These are phyloP conservation scores for Groenewaldozyma auringiensis DNA, from an alignment of 1,139 yeast genomes.

Conservation along the genomic window DNA sequence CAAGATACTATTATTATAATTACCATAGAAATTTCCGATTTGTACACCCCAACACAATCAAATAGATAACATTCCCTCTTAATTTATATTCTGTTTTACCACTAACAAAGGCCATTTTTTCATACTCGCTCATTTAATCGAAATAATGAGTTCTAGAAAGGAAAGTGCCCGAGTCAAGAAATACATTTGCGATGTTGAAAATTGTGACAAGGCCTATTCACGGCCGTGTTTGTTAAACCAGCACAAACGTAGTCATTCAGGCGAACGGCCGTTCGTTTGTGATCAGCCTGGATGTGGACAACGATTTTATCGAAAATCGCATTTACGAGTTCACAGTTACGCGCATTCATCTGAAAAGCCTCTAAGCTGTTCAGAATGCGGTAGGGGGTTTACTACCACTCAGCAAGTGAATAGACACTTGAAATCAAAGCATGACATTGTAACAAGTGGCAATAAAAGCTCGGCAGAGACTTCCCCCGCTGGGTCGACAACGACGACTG, in stretches of 20 bases:
- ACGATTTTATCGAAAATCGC: slow-evolving; percentile 68
- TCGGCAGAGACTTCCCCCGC: too few species aligned
- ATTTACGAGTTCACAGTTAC: slow-evolving; percentile 63
- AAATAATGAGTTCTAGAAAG: too few species aligned
- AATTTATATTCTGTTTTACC: too few species aligned
- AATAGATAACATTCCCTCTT: too few species aligned
- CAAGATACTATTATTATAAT: too few species aligned
- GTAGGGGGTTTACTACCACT: slow-evolving; percentile 70
- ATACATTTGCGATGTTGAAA: slow-evolving; percentile 52
- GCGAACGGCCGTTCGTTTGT: slow-evolving; percentile 72
- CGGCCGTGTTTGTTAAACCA: slow-evolving; percentile 79
- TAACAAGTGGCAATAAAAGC: too few species aligned
- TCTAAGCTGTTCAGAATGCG: slow-evolving; percentile 65
- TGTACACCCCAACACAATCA: too few species aligned
- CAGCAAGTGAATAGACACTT: slow-evolving; percentile 84
- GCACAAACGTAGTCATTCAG: slow-evolving; percentile 69
- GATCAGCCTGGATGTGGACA: slow-evolving; percentile 46
- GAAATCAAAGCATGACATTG: too few species aligned
- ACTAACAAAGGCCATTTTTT: too few species aligned
- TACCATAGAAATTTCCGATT: too few species aligned
- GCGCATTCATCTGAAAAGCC: slow-evolving; percentile 60
- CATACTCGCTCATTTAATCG: too few species aligned
- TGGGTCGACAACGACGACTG: too few species aligned
- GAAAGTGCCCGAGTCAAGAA: slow-evolving; percentile 14
- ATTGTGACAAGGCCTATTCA: slow-evolving; percentile 69